Percentiles rank a stretch among this genome's conserved stretches.
These are phyloP conservation scores for Myrica gale DNA, from an alignment of 306 rosid species.

Conservation along the genomic window DNA sequence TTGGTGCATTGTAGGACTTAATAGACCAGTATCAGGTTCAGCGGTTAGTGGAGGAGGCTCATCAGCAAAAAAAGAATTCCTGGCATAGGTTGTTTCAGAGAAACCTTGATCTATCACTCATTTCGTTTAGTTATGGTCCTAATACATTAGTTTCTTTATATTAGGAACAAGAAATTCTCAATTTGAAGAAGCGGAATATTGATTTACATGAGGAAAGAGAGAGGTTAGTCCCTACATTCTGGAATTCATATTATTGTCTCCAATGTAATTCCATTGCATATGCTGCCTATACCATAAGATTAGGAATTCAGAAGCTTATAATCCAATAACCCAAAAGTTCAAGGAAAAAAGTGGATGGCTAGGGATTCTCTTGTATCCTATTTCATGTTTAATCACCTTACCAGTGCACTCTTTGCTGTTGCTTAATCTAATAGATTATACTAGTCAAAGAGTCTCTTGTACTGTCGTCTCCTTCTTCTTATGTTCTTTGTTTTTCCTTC, in stretches of 20 bases:
- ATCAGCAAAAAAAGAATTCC: constrained; percentile 58
- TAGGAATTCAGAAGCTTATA: background rate
- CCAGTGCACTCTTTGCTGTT: background rate
- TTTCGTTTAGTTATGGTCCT: constrained; percentile 6
- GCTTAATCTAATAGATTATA: background rate
- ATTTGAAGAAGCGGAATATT: constrained; percentile 53
- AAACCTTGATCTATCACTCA: constrained; percentile 8
- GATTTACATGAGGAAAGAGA: constrained; percentile 73
- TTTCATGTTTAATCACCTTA: background rate
- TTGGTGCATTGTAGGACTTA: constrained; percentile 51
- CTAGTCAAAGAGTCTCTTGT: background rate
- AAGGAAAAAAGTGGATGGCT: background rate
- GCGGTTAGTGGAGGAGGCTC: constrained; percentile 69
- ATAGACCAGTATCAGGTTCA: constrained; percentile 70
- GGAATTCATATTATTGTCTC: constrained; percentile 16
- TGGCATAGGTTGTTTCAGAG: constrained; percentile 49
- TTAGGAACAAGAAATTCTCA: constrained; percentile 65
- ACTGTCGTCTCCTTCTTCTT: too few species aligned
- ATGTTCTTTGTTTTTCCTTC: too few species aligned
- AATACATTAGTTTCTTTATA: constrained; percentile 16
- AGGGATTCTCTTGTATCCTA: background rate
- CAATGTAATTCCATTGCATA: background rate
- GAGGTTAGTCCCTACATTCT: constrained; percentile 44
- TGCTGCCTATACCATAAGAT: background rate
- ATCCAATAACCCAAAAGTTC: too few species aligned